phyloP scores from a whole-genome alignment of 139 green algal species.

The Limnomonas spitsbergensis region DNA sequence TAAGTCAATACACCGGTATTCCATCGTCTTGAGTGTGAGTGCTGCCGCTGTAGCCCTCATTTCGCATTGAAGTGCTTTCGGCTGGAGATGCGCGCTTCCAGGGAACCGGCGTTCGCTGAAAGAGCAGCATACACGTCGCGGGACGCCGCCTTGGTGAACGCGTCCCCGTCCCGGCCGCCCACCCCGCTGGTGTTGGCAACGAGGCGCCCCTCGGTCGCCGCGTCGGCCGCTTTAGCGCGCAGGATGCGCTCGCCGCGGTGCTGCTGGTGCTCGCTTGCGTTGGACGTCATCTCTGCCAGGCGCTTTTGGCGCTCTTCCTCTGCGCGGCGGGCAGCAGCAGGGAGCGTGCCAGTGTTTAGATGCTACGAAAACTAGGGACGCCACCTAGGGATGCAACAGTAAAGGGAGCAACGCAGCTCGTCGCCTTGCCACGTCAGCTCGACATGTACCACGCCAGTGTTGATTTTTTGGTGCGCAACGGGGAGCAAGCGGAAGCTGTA shows the following conservation, averaged over 20 bases:
- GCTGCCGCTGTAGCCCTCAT: too few species aligned
- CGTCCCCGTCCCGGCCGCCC: conserved; percentile 34
- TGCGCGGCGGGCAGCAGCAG: conserved; percentile 21
- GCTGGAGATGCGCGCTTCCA: conserved; percentile 47
- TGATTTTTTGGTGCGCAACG: background rate
- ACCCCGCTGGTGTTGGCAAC: conserved; percentile 12
- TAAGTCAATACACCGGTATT: too few species aligned
- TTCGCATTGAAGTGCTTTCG: conserved; percentile 40
- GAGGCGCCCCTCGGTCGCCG: conserved; percentile 4
- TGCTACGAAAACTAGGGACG: too few species aligned
- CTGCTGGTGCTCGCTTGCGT: conserved; percentile 73
- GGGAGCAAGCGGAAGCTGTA: background rate
- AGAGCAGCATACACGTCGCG: conserved; percentile 46
- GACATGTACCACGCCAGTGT: too few species aligned
- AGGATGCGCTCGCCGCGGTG: conserved; percentile 50
- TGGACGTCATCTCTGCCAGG: conserved; percentile 81
- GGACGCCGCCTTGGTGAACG: conserved; percentile 40
- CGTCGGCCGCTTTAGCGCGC: conserved; percentile 33
- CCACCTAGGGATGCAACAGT: too few species aligned
- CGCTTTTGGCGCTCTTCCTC: conserved; percentile 70
- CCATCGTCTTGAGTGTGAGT: too few species aligned
- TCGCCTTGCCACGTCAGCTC: too few species aligned
- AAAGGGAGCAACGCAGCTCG: too few species aligned
- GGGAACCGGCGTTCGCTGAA: conserved; percentile 15
- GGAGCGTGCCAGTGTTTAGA: too few species aligned